Conservation (phyloP, 768 basidiomycete genomes). For the Hemileccinum rubropunctum region DNA sequence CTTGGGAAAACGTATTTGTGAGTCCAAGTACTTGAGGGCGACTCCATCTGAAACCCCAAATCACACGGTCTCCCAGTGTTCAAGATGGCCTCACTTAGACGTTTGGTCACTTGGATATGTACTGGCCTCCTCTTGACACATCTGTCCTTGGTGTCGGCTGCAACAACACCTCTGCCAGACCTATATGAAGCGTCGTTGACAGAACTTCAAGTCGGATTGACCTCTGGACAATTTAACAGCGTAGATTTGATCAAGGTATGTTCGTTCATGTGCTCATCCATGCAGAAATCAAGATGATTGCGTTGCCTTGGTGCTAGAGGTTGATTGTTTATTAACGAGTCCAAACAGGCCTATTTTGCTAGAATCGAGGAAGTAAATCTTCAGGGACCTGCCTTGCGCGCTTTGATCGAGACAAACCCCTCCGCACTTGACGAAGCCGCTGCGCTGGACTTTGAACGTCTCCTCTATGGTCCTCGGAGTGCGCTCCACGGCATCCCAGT, state of each 20-base stretch:
- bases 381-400: conserved; percentile 36
- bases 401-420: conserved; percentile 40
- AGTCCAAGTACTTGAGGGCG: conserved; percentile 5
- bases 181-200: conserved; percentile 39
- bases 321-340: background rate
- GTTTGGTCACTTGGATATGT: conserved; percentile 7
- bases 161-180: conserved; percentile 31
- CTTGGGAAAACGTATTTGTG: background rate
- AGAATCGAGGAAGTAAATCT: conserved; percentile 45
- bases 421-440: conserved; percentile 36
- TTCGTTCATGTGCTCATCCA: background rate
- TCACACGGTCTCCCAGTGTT: background rate
- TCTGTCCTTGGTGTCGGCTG: conserved; percentile 8
- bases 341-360: conserved; percentile 38
- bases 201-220: conserved; percentile 39
- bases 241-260: conserved; percentile 40
- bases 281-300: too few relatives aligned
- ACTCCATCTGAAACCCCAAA: too few relatives aligned
- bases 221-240: conserved; percentile 35
- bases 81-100: conserved; percentile 5
- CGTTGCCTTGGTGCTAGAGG: too few relatives aligned
- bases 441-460: conserved; percentile 33
- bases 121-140: conserved; percentile 3
- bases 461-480: conserved; percentile 26
- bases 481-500: conserved; percentile 40